phyloP scores from a whole-genome alignment of 179 eudicot genomes.

The Drosera spatulata region DNA sequence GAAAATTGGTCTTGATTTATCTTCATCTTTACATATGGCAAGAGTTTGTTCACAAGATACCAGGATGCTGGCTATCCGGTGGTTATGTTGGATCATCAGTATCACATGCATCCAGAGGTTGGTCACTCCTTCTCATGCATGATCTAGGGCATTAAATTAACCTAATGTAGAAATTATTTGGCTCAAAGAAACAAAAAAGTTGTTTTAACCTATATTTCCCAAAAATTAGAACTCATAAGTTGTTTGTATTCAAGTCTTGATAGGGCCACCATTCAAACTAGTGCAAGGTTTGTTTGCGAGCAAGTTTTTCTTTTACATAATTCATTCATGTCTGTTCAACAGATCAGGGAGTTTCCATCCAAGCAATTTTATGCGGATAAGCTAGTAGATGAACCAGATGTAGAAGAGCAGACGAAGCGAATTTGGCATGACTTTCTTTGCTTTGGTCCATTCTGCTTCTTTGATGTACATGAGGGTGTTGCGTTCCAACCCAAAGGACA shows the following conservation, averaged over 20 bases:
- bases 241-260: too few species aligned
- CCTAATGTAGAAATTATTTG: not conserved
- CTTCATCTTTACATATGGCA: constrained; percentile 49
- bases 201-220: too few species aligned
- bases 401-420: constrained; percentile 58
- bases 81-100: constrained; percentile 90
- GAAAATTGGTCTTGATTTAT: not conserved
- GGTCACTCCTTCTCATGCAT: not conserved
- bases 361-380: constrained; percentile 68
- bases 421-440: constrained; percentile 76
- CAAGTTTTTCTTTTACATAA: not conserved
- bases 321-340: not conserved
- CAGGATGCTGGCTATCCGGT: constrained; percentile 94
- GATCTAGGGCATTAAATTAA: not conserved
- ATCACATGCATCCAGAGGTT: constrained; percentile 99
- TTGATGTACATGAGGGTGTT: constrained; percentile 71
- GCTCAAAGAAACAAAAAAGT: not conserved
- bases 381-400: constrained; percentile 75
- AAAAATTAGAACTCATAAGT: too few species aligned
- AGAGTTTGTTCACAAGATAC: constrained; percentile 91
- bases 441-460: constrained; percentile 97
- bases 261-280: too few species aligned
- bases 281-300: too few species aligned
- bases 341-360: constrained; percentile 92
- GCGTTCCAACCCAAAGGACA: constrained; percentile 62